A percentile compares a stretch with the other conserved stretches of the same genome.
These are phyloP conservation scores for Zizania latifolia DNA, from an alignment of 176 grass and related monocot genomes.

Conservation along the genomic window DNA sequence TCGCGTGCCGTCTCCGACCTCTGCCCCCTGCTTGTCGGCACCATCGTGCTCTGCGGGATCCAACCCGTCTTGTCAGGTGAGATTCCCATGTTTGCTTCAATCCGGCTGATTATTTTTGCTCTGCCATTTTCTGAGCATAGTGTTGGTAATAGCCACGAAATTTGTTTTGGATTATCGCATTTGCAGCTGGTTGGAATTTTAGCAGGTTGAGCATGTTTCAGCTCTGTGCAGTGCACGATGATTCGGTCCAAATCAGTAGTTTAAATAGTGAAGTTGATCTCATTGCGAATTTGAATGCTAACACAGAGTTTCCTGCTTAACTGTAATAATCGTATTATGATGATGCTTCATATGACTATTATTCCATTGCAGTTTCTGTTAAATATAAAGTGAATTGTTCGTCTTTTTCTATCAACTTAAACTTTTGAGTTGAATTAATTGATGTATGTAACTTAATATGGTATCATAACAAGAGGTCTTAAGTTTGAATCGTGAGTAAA, in stretches of 20 bases:
- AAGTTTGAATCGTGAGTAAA: no score
- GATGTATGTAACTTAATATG: no score
- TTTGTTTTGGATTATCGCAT: not conserved
- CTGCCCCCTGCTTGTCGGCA: slow-evolving; percentile 56
- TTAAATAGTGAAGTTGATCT: not conserved
- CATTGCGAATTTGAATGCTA: not conserved
- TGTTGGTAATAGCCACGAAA: not conserved
- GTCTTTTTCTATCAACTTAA: no score
- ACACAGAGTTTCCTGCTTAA: not conserved
- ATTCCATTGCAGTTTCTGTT: not conserved
- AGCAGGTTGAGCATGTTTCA: not conserved
- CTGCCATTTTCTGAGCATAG: not conserved
- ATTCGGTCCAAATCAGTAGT: not conserved
- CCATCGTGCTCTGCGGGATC: slow-evolving; percentile 71
- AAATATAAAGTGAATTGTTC: no score
- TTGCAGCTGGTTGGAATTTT: not conserved
- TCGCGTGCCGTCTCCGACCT: slow-evolving; percentile 67
- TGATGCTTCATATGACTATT: not conserved
- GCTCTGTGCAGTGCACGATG: not conserved
- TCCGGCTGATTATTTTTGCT: not conserved
- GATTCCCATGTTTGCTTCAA: not conserved
- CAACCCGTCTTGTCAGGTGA: slow-evolving; percentile 86
- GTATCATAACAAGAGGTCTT: no score
- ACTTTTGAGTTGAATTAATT: no score
- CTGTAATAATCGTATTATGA: not conserved